Conservation (phyloP, 2,329 filamentous ascomycete genomes). For the Microcyclosporella mali region DNA sequence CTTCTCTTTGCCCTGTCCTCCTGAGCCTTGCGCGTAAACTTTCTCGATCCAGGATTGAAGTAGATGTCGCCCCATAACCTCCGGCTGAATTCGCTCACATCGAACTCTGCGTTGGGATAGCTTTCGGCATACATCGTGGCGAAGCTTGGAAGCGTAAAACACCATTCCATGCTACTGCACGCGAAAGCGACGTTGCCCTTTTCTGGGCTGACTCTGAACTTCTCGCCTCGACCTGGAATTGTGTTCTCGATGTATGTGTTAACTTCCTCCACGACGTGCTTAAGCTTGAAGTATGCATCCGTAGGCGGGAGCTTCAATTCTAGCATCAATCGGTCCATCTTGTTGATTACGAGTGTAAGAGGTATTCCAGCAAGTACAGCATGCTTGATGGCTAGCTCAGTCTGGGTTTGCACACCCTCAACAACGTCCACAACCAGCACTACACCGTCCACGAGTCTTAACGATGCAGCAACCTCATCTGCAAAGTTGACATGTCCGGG, state of each 20-base stretch:
- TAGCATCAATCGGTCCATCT: constrained; percentile 90
- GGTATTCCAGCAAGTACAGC: constrained; percentile 85
- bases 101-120: constrained; percentile 55
- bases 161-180: constrained; percentile 91
- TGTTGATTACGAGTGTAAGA: constrained; percentile 87
- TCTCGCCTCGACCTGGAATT: constrained; percentile 72
- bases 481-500: constrained; percentile 98
- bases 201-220: constrained; percentile 79
- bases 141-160: constrained; percentile 89
- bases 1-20: constrained; percentile 76
- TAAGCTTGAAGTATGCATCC: constrained; percentile 97
- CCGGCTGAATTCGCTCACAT: constrained; percentile 72
- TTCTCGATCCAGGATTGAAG: constrained; percentile 84
- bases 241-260: constrained; percentile 91
- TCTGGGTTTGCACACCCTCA: constrained; percentile 97
- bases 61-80: constrained; percentile 95
- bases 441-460: constrained; percentile 83
- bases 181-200: constrained; percentile 98
- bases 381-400: constrained; percentile 95
- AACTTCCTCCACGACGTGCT: constrained; percentile 97
- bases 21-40: constrained; percentile 79
- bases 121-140: constrained; percentile 92
- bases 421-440: constrained; percentile 93
- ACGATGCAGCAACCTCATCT: constrained; percentile 84
- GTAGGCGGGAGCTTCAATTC: constrained; percentile 90